Conservation (phyloP, 495 filamentous ascomycete species). For the Thermothielavioides terrestris region DNA sequence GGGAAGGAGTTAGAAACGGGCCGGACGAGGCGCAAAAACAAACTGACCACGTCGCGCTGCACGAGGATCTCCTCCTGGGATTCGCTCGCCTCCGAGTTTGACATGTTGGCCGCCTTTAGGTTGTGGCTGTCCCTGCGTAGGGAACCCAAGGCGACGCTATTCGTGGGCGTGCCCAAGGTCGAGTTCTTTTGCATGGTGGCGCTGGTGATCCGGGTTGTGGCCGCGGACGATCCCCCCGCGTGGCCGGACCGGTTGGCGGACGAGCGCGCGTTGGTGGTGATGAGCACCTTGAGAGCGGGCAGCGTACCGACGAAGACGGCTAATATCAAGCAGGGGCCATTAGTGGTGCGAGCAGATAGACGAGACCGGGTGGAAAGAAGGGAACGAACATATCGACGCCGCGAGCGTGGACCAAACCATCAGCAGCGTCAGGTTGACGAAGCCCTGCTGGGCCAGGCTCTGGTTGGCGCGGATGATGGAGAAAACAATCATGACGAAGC, state of each 20-base stretch:
- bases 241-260: conserved; percentile 7
- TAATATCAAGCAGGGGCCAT: conserved; percentile 14
- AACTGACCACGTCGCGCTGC: conserved; percentile 8
- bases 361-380: neutral
- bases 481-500: conserved; percentile 44
- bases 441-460: conserved; percentile 24
- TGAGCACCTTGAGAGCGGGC: conserved; percentile 43
- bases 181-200: conserved; percentile 6
- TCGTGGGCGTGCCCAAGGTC: neutral
- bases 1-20: too few species aligned
- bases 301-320: conserved; percentile 43
- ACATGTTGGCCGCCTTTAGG: neutral
- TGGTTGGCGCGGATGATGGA: conserved; percentile 41
- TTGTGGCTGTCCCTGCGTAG: neutral
- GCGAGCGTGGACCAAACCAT: conserved; percentile 31
- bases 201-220: too few species aligned
- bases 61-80: conserved; percentile 15
- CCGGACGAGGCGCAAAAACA: too few species aligned
- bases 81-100: neutral
- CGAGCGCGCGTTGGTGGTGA: conserved; percentile 43
- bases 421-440: conserved; percentile 28
- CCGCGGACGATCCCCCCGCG: too few species aligned
- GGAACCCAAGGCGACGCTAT: conserved; percentile 2
- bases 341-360: neutral
- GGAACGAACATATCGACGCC: conserved; percentile 25